Evolutionary conservation across 2,329 filamentous ascomycete species (phyloP).

Genomic region (Trichoderma cornu-damae): DNA sequence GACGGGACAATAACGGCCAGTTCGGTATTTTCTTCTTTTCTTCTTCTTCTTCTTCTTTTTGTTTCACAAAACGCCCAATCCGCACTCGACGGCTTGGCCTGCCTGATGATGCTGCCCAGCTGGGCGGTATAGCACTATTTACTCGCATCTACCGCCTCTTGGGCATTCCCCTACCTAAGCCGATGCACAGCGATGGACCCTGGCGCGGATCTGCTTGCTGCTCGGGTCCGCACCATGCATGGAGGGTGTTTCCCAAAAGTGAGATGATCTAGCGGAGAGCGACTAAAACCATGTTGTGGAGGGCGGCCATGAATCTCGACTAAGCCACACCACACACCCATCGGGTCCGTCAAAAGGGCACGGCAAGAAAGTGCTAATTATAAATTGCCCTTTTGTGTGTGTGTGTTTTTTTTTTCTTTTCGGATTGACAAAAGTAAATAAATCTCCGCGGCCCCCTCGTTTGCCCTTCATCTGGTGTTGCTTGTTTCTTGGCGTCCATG

Average conservation of each 20-base stretch:
- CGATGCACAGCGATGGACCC: constrained; percentile 1
- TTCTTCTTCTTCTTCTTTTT: too few relatives aligned
- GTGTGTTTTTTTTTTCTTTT: too few relatives aligned
- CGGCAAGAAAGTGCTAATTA: constrained; percentile 3
- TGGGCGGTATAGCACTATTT: neutral
- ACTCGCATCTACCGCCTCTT: neutral
- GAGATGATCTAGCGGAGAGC: constrained; percentile 15
- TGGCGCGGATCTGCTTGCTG: constrained; percentile 4
- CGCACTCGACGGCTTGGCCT: neutral
- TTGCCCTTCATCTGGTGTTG: neutral
- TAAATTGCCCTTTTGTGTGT: neutral
- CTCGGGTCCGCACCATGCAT: constrained; percentile 4
- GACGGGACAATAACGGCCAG: neutral
- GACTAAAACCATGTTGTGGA: constrained; percentile 10
- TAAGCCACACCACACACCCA: constrained; percentile 19
- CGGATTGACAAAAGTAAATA: neutral
- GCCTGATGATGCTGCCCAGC: neutral
- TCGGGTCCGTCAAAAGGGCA: constrained; percentile 5
- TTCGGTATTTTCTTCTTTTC: neutral
- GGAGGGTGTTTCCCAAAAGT: constrained; percentile 5
- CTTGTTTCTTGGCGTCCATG: neutral
- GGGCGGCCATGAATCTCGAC: constrained; percentile 9
- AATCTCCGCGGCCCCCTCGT: constrained; percentile 9
- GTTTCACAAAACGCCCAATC: neutral
- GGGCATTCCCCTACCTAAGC: neutral